Base-by-base conservation (phyloP, 495 filamentous ascomycete species). In the Trichoderma orchidacearum region DNA sequence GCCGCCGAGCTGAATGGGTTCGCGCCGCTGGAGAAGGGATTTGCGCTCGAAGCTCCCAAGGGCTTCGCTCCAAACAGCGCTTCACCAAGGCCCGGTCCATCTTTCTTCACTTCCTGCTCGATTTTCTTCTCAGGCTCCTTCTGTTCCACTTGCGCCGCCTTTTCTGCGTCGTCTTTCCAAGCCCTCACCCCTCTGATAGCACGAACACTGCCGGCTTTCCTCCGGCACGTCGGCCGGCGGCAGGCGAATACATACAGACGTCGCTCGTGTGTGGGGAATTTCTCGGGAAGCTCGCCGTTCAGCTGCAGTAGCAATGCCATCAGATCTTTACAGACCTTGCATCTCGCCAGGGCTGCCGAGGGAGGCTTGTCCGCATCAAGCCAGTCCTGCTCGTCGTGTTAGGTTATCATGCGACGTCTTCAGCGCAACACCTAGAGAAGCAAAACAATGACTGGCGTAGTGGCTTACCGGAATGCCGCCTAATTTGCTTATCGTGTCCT, bases 271-370 rank as follows among this genome's bases (percentile, higher is more conserved):
- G 81, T 82, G 18, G 87, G 86, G 65, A 94, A 95, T 32, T 80
- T 75, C 34, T 94, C 85, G 18, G 89, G 90, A 34, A 99, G 75
- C 59, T 95, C 90, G 62, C 83, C 92, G 70, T 99, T 88, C 41
- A 99, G 76, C 68, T 97, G 89, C 38, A 99, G 79, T 12, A 97
- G 80, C 3, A 96, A 76, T 0, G 82, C 77, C 84, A 96, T 90
- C 36, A 88, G 68, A 30, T 79, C 78, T 57, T 90, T 90, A 78
- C 93, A 99, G 60, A 87, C 79, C 69, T 86, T 91, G 75, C 93
- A 99, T 72, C 83, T 85, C 30, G 86, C 89, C 5, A 95, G 79
- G 0, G 83, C 76, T 18, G 86, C 86, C 2, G 87, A 85, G n/a
- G 91, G 87, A 12, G 86, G 76, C 34, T 76, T 79, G 54, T 66